phyloP scores from a whole-genome alignment of 345 rosid genomes.

The Bruguiera gymnorhiza region DNA sequence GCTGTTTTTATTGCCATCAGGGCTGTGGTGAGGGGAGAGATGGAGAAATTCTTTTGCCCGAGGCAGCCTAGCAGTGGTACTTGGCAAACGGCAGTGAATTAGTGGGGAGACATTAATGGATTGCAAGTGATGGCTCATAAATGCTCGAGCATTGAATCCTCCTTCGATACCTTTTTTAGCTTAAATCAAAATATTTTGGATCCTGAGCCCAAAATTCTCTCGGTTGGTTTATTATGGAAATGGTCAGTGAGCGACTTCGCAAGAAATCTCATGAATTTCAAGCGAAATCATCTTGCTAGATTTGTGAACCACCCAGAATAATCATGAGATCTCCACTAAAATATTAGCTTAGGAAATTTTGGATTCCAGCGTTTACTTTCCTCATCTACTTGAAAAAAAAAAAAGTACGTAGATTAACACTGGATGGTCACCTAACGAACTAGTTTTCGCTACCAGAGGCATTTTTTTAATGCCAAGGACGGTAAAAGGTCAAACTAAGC shows the following conservation, averaged over 20 bases:
- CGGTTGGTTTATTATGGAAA: neutral
- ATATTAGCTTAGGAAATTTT: neutral
- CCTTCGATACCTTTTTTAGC: neutral
- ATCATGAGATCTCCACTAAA: neutral
- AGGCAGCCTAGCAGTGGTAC: neutral
- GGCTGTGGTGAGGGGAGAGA: slow-evolving; percentile 19
- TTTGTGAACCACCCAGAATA: neutral
- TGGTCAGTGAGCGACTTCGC: neutral
- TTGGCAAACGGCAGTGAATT: neutral
- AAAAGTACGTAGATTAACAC: too few species aligned
- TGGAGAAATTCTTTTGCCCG: slow-evolving; percentile 14
- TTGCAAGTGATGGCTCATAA: slow-evolving; percentile 57
- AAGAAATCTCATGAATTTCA: neutral
- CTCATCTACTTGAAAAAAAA: too few species aligned
- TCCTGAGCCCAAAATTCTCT: slow-evolving; percentile 11
- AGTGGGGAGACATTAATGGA: slow-evolving; percentile 40
- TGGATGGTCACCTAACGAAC: too few species aligned
- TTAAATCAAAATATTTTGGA: slow-evolving; percentile 11
- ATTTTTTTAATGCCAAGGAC: neutral
- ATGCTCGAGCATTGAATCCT: slow-evolving; percentile 31
- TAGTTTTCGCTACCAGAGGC: neutral
- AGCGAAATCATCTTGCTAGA: neutral
- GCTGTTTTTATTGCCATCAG: slow-evolving; percentile 11
- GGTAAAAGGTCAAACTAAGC: neutral
- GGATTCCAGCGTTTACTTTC: too few species aligned